Evolutionary conservation across 495 filamentous ascomycete genomes (phyloP).

Genomic region (Terfezia boudieri): DNA sequence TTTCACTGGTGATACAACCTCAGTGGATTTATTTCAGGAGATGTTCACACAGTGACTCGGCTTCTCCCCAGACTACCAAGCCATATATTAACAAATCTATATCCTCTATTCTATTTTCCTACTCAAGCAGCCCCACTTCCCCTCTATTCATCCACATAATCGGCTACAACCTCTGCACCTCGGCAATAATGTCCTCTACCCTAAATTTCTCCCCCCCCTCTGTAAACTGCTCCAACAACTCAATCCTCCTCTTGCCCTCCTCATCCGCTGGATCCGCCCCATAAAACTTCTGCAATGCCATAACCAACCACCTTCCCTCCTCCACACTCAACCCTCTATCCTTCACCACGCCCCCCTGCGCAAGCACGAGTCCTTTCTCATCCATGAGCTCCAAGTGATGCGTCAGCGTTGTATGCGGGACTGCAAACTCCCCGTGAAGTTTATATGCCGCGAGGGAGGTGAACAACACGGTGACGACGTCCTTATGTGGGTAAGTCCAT

Average conservation of each 20-base stretch:
- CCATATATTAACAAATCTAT: too few species aligned
- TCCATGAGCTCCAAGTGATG: slow-evolving; percentile 62
- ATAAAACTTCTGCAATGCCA: slow-evolving; percentile 91
- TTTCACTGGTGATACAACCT: too few species aligned
- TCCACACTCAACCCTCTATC: slow-evolving; percentile 53
- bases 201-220: slow-evolving; percentile 54
- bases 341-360: slow-evolving; percentile 59
- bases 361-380: slow-evolving; percentile 53
- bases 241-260: slow-evolving; percentile 26
- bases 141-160: background rate
- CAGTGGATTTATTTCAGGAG: too few species aligned
- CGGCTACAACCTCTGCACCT: slow-evolving; percentile 42
- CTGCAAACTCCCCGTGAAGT: slow-evolving; percentile 64
- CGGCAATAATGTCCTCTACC: slow-evolving; percentile 63
- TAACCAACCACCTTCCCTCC: slow-evolving; percentile 72
- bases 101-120: too few species aligned
- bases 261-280: slow-evolving; percentile 33
- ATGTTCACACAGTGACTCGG: too few species aligned
- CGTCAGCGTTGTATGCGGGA: slow-evolving; percentile 81
- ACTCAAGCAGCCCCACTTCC: too few species aligned
- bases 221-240: slow-evolving; percentile 59
- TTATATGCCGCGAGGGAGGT: slow-evolving; percentile 84
- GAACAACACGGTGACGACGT: slow-evolving; percentile 67
- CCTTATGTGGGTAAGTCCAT: slow-evolving; percentile 43
- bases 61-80: too few species aligned